A percentile compares a stretch with the other conserved stretches of the same genome.
These are phyloP conservation scores for Amphirosellinia nigrospora DNA, from an alignment of 495 filamentous ascomycete species.

Conservation along the genomic window DNA sequence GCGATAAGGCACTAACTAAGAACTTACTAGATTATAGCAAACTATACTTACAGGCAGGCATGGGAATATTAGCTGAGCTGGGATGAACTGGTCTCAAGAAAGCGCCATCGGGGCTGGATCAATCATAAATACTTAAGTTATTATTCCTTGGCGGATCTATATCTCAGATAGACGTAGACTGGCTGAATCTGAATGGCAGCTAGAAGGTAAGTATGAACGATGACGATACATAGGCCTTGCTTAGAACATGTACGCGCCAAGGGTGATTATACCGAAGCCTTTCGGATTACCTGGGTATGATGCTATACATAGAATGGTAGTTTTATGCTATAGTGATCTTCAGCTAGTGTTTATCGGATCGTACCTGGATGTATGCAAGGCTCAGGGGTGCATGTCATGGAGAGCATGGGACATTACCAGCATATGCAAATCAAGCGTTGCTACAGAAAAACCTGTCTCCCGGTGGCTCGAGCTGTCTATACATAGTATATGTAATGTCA, in stretches of 20 bases:
- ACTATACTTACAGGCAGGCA: too few relatives aligned
- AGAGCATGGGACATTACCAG: background rate
- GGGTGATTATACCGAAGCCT: background rate
- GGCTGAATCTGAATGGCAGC: background rate
- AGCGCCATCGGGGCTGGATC: background rate
- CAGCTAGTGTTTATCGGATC: constrained; percentile 7
- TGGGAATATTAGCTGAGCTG: background rate
- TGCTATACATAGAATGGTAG: constrained; percentile 14
- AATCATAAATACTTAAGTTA: too few relatives aligned
- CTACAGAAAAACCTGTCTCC: background rate
- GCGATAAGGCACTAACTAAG: too few relatives aligned
- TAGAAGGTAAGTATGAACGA: background rate
- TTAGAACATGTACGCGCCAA: background rate
- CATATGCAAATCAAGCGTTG: constrained; percentile 3
- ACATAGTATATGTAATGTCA: background rate
- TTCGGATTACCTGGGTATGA: background rate
- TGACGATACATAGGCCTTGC: background rate
- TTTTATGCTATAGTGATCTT: constrained; percentile 15
- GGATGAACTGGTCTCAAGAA: background rate
- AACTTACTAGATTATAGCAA: too few relatives aligned
- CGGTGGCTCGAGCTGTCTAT: background rate
- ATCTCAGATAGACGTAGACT: background rate
- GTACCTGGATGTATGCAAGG: background rate
- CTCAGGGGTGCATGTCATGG: constrained; percentile 15
- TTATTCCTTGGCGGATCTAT: background rate